Conservation (phyloP, 208 protist species). For the Leptomonas seymouri region DNA sequence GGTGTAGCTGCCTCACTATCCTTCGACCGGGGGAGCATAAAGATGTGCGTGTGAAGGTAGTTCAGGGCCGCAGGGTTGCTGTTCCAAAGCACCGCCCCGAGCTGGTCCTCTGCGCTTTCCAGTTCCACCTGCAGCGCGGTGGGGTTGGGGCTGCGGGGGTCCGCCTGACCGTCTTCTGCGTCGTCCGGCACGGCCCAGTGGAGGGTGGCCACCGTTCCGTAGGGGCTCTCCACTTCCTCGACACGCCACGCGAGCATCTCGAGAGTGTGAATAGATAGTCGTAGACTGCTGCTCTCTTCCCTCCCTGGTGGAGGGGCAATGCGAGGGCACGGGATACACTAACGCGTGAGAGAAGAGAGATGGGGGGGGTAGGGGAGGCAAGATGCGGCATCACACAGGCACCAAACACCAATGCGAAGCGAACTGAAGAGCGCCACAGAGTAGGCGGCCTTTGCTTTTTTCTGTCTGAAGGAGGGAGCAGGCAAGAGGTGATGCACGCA, state of each 20-base stretch:
- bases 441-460: too few species aligned
- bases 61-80: constrained; percentile 76
- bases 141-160: constrained; percentile 16
- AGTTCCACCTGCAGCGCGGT: constrained; percentile 47
- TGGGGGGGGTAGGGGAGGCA: too few species aligned
- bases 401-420: too few species aligned
- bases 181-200: constrained; percentile 75
- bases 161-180: constrained; percentile 17
- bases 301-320: neutral
- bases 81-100: constrained; percentile 91
- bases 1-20: neutral
- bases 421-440: too few species aligned
- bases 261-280: neutral
- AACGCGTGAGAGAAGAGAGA: too few species aligned
- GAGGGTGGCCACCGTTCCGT: constrained; percentile 72
- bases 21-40: constrained; percentile 3
- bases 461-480: too few species aligned
- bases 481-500: too few species aligned
- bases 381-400: too few species aligned
- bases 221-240: constrained; percentile 74
- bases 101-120: constrained; percentile 82
- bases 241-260: constrained; percentile 73
- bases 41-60: constrained; percentile 72
- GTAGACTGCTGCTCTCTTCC: too few species aligned
- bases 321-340: too few species aligned